A percentile compares a stretch with the other conserved stretches of the same genome.
phyloP scores from a whole-genome alignment of 805 yeast species.

The Barnettozyma sp. region DNA sequence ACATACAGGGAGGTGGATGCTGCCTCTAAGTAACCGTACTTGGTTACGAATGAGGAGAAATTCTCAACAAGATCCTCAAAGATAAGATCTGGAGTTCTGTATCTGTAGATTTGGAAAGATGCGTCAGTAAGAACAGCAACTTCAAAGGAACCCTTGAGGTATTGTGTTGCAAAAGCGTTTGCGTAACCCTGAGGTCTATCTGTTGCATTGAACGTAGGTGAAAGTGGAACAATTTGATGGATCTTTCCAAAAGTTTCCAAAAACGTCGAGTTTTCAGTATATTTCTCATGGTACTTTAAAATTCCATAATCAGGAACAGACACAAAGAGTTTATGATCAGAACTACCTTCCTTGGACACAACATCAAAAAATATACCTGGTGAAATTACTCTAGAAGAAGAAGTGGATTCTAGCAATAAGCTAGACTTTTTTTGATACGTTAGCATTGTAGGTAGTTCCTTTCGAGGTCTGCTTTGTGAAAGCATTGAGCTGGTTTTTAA shows the following conservation, averaged over 20 bases:
- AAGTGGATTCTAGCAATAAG: constrained; percentile 48
- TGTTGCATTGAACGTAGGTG: constrained; percentile 67
- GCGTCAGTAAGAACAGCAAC: constrained; percentile 78
- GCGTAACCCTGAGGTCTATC: constrained; percentile 75
- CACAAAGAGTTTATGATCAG: constrained; percentile 51
- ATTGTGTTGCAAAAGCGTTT: constrained; percentile 83
- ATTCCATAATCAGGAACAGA: constrained; percentile 83
- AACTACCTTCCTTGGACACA: constrained; percentile 27
- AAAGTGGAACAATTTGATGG: constrained; percentile 65
- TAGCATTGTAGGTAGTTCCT: constrained; percentile 28
- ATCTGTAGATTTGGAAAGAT: constrained; percentile 70
- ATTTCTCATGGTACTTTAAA: constrained; percentile 61
- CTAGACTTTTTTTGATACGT: constrained; percentile 52
- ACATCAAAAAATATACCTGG: constrained; percentile 85
- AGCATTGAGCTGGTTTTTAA: constrained; percentile 28
- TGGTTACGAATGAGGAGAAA: constrained; percentile 60
- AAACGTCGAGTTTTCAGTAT: constrained; percentile 77
- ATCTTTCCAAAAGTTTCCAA: constrained; percentile 54
- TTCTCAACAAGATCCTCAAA: constrained; percentile 66
- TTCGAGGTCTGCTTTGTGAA: constrained; percentile 13
- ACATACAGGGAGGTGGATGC: constrained; percentile 83
- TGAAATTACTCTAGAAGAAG: constrained; percentile 55
- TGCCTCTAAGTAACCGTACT: constrained; percentile 84
- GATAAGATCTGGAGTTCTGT: constrained; percentile 73
- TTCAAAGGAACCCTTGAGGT: constrained; percentile 54